Conservation (phyloP, 2,329 filamentous ascomycete species). For the Lasiodiplodia sp. region DNA sequence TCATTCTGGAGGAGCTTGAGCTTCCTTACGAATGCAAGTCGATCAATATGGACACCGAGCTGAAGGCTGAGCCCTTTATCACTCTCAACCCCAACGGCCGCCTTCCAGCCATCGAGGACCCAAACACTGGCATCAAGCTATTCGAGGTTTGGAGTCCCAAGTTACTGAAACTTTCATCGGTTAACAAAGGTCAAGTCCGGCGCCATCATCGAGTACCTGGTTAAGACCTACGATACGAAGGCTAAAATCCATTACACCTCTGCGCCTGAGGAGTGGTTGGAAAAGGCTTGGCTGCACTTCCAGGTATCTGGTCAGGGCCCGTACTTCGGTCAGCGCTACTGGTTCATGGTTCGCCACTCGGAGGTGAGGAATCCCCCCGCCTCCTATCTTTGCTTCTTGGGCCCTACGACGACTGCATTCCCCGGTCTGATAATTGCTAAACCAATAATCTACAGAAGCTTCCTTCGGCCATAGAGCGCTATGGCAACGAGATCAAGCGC, state of each 20-base stretch:
- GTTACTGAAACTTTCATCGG: neutral
- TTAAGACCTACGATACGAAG: constrained; percentile 54
- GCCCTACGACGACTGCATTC: neutral
- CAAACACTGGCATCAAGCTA: constrained; percentile 51
- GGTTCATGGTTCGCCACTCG: constrained; percentile 50
- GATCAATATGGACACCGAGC: constrained; percentile 45
- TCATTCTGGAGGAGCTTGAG: constrained; percentile 54
- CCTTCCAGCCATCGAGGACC: constrained; percentile 53
- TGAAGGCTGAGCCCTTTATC: constrained; percentile 49
- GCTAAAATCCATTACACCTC: constrained; percentile 47
- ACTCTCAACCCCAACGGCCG: constrained; percentile 51
- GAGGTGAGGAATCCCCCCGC: constrained; percentile 39
- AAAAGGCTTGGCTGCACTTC: constrained; percentile 55
- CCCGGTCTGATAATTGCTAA: neutral
- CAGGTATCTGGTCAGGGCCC: constrained; percentile 57
- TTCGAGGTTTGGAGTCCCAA: constrained; percentile 40
- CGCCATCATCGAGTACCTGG: constrained; percentile 54
- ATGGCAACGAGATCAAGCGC: constrained; percentile 53
- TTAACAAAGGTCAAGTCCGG: constrained; percentile 42
- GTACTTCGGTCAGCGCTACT: constrained; percentile 50
- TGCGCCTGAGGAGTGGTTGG: constrained; percentile 47
- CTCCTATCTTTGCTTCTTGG: neutral
- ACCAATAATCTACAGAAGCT: constrained; percentile 36
- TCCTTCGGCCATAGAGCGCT: constrained; percentile 54
- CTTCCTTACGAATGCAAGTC: constrained; percentile 49